Conservation (phyloP, 495 filamentous ascomycete genomes). For the Xylaria curta region DNA sequence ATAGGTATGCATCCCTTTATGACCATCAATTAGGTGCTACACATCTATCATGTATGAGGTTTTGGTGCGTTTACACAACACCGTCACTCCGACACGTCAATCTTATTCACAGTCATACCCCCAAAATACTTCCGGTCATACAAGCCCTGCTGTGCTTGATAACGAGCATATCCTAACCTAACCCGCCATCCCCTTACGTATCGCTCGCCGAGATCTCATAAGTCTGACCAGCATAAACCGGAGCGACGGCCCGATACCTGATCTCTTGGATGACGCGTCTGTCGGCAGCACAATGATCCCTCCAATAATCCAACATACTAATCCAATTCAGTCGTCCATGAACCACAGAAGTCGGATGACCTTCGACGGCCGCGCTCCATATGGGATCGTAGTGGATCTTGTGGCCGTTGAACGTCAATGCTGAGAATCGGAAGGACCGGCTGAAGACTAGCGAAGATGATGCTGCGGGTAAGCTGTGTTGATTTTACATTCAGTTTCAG, state of each 20-base stretch:
- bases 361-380: slow-evolving; percentile 66
- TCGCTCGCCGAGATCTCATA: slow-evolving; percentile 50
- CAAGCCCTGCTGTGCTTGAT: slow-evolving; percentile 45
- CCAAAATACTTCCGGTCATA: slow-evolving; percentile 41
- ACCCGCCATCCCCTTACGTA: slow-evolving; percentile 20
- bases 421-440: slow-evolving; percentile 74
- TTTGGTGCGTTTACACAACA: neutral
- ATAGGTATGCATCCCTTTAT: no score
- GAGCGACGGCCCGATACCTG: slow-evolving; percentile 63
- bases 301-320: slow-evolving; percentile 69
- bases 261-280: slow-evolving; percentile 42
- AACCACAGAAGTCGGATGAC: slow-evolving; percentile 65
- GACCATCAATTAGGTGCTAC: no score
- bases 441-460: slow-evolving; percentile 59
- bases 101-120: slow-evolving; percentile 28
- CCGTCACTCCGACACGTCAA: neutral
- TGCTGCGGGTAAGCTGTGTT: slow-evolving; percentile 26
- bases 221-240: slow-evolving; percentile 64
- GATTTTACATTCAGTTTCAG: neutral
- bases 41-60: neutral
- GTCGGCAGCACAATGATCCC: slow-evolving; percentile 47
- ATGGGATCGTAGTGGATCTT: slow-evolving; percentile 72
- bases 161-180: neutral
- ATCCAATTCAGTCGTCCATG: slow-evolving; percentile 71
- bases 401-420: slow-evolving; percentile 74